A percentile compares a stretch with the other conserved stretches of the same genome.
phyloP scores from a whole-genome alignment of 2,329 filamentous ascomycete species.

The Hypoxylon sp. region DNA sequence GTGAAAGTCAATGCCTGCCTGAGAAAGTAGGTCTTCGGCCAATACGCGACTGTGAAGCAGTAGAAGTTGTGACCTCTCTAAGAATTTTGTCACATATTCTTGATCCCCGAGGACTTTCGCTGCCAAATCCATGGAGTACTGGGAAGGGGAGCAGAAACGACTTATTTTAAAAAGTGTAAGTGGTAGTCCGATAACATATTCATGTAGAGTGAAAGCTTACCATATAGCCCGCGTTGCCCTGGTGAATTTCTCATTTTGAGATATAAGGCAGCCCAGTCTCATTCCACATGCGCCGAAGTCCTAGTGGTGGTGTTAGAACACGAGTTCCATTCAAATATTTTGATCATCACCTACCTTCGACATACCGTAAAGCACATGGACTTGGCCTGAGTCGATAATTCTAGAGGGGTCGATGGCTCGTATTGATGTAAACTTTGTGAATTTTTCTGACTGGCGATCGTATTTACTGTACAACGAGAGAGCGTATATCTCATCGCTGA shows the following conservation, averaged over 20 bases:
- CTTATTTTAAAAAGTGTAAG: conserved; percentile 12
- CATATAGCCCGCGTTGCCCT: conserved; percentile 44
- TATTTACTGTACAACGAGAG: conserved; percentile 40
- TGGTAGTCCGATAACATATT: neutral
- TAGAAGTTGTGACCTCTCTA: conserved; percentile 34
- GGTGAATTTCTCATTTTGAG: conserved; percentile 42
- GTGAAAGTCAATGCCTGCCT: conserved; percentile 41
- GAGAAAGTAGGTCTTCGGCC: conserved; percentile 39
- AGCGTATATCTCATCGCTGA: conserved; percentile 49
- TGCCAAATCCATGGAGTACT: conserved; percentile 46
- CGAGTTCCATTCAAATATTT: neutral
- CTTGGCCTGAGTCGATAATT: conserved; percentile 42
- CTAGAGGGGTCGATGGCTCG: conserved; percentile 38
- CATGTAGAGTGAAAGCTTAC: conserved; percentile 12
- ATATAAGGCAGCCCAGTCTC: conserved; percentile 47
- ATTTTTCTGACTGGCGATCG: conserved; percentile 33
- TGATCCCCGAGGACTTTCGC: conserved; percentile 46
- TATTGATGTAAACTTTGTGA: conserved; percentile 43
- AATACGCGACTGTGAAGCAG: conserved; percentile 31
- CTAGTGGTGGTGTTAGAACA: conserved; percentile 27
- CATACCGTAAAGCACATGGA: conserved; percentile 49
- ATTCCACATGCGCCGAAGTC: conserved; percentile 44
- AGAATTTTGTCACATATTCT: conserved; percentile 36
- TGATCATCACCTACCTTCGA: conserved; percentile 38
- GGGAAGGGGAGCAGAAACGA: conserved; percentile 45